phyloP scores from a whole-genome alignment of 163 green algal species.

The Trebouxiophyceae sp. region DNA sequence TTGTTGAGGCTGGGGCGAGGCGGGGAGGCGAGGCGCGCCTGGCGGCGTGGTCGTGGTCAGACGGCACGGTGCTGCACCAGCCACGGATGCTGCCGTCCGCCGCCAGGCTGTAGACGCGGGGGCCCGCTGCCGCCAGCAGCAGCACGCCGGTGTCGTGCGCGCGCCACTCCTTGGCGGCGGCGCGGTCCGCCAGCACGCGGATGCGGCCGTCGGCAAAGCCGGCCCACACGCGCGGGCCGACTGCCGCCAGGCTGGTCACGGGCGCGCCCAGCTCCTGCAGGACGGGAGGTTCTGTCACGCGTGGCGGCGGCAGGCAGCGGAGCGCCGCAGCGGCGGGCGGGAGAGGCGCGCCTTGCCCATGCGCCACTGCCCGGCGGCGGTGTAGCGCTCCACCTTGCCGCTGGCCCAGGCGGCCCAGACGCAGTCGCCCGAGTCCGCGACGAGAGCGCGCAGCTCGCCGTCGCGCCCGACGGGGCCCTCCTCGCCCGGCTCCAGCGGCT shows the following conservation, averaged over 20 bases:
- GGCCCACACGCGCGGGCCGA: slow-evolving; percentile 44
- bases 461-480: not conserved
- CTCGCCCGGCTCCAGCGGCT: not conserved
- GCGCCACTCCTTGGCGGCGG: slow-evolving; percentile 19
- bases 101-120: slow-evolving; percentile 41
- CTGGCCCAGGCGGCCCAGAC: slow-evolving; percentile 54
- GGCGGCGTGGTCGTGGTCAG: slow-evolving; percentile 8
- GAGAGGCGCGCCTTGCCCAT: slow-evolving; percentile 17
- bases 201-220: slow-evolving; percentile 41
- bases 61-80: slow-evolving; percentile 24
- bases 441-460: slow-evolving; percentile 6
- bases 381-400: slow-evolving; percentile 52
- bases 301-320: not conserved
- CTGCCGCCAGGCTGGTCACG: slow-evolving; percentile 27
- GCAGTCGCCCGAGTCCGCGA: slow-evolving; percentile 13
- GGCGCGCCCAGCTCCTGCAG: slow-evolving; percentile 12
- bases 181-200: slow-evolving; percentile 17
- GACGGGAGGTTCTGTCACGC: not conserved
- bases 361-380: slow-evolving; percentile 31
- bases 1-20: no score
- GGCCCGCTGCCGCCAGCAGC: slow-evolving; percentile 28
- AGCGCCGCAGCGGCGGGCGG: not conserved
- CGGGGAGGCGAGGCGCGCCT: no score
- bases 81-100: slow-evolving; percentile 43
- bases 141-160: slow-evolving; percentile 40